phyloP scores from a whole-genome alignment of 1,284 basidiomycete genomes.

The Stygiomarasmius scandens region DNA sequence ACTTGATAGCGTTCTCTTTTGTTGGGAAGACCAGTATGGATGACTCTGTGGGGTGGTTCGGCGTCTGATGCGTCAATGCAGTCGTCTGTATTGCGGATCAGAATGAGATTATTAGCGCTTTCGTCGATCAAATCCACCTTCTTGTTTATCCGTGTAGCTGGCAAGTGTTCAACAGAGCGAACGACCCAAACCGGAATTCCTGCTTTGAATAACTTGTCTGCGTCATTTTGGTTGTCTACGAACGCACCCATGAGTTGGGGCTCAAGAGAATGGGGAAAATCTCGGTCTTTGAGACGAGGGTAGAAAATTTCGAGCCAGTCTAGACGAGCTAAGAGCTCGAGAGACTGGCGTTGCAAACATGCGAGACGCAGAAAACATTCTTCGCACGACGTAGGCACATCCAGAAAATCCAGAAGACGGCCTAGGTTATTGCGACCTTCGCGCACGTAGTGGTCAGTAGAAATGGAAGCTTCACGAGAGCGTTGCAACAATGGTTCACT shows the following conservation, averaged over 20 bases:
- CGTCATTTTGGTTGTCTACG: not conserved
- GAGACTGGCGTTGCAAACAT: not conserved
- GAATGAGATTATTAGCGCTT: not conserved
- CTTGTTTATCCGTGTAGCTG: not conserved
- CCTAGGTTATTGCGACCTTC: not conserved
- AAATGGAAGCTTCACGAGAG: no score
- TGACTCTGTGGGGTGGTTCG: not conserved
- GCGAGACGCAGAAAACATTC: not conserved
- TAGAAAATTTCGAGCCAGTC: not conserved
- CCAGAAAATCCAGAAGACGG: not conserved
- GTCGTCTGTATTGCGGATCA: not conserved
- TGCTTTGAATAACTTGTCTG: not conserved
- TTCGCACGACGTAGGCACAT: not conserved
- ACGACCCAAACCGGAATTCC: constrained; percentile 9
- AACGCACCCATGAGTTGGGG: constrained; percentile 8
- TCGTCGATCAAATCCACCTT: not conserved
- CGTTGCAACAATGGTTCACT: no score
- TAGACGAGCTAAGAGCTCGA: constrained; percentile 1
- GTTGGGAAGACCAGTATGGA: constrained; percentile 8
- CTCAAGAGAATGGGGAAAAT: not conserved
- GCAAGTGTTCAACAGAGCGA: not conserved
- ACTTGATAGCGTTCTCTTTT: not conserved
- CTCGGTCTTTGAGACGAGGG: not conserved
- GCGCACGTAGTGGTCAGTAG: not conserved
- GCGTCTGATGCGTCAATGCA: not conserved